Percentiles rank a stretch among this genome's conserved stretches.
These are phyloP conservation scores for Fraxinus greggii DNA, from an alignment of 305 asterid genomes.

Conservation along the genomic window DNA sequence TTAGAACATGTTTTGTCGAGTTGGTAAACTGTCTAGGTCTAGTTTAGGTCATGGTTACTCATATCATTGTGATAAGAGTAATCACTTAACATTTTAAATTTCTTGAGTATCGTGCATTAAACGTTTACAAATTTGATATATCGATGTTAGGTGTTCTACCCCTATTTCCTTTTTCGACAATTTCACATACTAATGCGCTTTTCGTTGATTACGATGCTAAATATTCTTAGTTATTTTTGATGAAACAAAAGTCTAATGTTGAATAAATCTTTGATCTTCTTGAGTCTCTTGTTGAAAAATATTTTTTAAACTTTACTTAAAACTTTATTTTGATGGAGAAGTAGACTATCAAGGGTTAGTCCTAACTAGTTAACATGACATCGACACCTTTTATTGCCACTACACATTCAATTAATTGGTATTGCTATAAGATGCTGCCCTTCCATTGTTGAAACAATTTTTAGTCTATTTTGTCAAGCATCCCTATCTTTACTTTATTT, in stretches of 20 bases:
- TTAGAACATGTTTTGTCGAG: background rate
- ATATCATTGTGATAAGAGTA: background rate
- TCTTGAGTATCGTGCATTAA: background rate
- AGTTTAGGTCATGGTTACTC: background rate
- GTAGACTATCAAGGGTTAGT: background rate
- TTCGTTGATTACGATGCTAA: background rate
- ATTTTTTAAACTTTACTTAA: no score
- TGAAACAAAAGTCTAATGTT: background rate
- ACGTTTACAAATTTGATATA: background rate
- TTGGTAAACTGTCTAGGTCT: background rate
- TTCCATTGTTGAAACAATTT: background rate
- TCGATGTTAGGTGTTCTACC: background rate
- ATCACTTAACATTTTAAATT: background rate
- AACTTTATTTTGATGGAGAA: background rate
- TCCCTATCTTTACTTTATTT: background rate
- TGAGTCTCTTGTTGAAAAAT: background rate
- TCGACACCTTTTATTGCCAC: background rate
- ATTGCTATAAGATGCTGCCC: background rate
- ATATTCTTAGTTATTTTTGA: background rate
- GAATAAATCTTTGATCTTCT: background rate
- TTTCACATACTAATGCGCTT: background rate
- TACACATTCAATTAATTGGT: background rate
- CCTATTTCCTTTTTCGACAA: background rate
- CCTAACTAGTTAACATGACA: background rate
- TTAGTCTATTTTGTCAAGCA: background rate